Evolutionary conservation across 177 flowering plant species (phyloP).

Genomic region (Vitis hybrid): DNA sequence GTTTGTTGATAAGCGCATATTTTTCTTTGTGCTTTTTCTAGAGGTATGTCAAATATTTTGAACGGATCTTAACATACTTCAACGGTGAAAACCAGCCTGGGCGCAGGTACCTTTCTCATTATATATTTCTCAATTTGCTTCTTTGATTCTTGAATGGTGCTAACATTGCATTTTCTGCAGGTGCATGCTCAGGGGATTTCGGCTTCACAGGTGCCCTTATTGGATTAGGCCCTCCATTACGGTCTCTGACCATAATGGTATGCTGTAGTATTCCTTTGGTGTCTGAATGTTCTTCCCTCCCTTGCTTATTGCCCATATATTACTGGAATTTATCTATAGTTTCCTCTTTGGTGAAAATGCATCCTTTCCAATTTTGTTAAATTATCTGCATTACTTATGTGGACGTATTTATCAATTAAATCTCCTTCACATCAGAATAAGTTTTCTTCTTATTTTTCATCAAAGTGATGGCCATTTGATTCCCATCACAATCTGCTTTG

Average conservation of each 20-base stretch:
- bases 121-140: background rate
- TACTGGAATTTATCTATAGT: no score
- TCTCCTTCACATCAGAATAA: no score
- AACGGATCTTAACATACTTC: conserved; percentile 76
- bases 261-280: conserved; percentile 4
- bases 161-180: conserved; percentile 36
- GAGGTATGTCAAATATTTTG: conserved; percentile 98
- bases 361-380: no score
- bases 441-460: no score
- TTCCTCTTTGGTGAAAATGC: no score
- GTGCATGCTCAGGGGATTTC: conserved; percentile 98
- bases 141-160: background rate
- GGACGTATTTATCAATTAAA: no score
- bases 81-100: conserved; percentile 93
- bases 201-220: conserved; percentile 94
- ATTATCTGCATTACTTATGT: no score
- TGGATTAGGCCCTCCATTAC: conserved; percentile 97
- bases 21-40: conserved; percentile 25
- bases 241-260: conserved; percentile 91
- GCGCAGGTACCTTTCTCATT: conserved; percentile 60
- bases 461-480: no score
- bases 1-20: conserved; percentile 2
- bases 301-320: background rate
- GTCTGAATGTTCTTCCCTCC: background rate
- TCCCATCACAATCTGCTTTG: no score